Percentiles rank a stretch among this genome's conserved stretches.
Conservation (phyloP, 129 eudicot genomes). For the Flaveria brownii region DNA sequence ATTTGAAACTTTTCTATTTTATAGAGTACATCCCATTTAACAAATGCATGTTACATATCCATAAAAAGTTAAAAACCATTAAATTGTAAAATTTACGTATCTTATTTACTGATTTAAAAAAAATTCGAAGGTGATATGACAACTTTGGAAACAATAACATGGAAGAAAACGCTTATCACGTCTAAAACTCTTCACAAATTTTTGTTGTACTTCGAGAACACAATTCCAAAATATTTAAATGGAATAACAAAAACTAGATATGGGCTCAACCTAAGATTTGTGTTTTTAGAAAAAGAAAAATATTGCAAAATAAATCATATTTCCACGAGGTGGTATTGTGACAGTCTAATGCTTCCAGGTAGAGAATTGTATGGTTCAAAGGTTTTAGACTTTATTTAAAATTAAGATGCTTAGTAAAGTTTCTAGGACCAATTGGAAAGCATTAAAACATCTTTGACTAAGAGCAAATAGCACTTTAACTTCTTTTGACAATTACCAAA, state of each 20-base stretch:
- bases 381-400: not conserved
- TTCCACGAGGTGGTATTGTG: not conserved
- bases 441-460: not conserved
- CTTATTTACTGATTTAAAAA: not conserved
- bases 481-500: constrained; percentile 11
- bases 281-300: not conserved
- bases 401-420: not conserved
- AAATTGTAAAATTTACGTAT: not conserved
- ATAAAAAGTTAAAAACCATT: not conserved
- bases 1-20: not conserved
- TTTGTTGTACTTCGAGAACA: not conserved
- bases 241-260: not conserved
- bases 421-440: not conserved
- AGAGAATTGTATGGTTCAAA: not conserved
- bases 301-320: not conserved
- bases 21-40: not conserved
- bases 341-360: too few relatives aligned
- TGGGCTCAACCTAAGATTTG: not conserved
- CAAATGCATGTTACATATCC: not conserved
- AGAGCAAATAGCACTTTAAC: not conserved
- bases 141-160: not conserved
- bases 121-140: not conserved
- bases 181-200: not conserved
- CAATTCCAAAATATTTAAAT: not conserved
- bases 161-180: not conserved